Conservation (phyloP, 768 basidiomycete species). For the Leccinellum rugosiceps region DNA sequence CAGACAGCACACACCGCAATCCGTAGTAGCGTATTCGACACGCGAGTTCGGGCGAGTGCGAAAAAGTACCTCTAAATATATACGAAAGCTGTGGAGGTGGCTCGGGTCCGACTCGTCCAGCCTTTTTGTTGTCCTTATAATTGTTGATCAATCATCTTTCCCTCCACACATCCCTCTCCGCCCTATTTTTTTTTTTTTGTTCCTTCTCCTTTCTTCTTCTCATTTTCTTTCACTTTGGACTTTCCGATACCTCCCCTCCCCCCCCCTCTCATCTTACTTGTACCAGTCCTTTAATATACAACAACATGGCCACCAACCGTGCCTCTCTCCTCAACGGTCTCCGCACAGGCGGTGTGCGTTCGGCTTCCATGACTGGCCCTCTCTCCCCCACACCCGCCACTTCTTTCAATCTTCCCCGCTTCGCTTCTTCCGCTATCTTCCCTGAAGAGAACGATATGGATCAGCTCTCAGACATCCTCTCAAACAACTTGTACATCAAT, state of each 20-base stretch:
- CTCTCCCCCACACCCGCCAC: constrained; percentile 64
- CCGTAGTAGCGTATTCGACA: constrained; percentile 78
- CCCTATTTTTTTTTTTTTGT: background rate
- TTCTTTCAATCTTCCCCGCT: constrained; percentile 63
- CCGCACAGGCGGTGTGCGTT: constrained; percentile 86
- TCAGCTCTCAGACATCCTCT: constrained; percentile 55
- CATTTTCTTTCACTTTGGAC: constrained; percentile 11
- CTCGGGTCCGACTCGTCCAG: constrained; percentile 11
- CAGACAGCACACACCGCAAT: constrained; percentile 86
- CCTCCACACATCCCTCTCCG: background rate
- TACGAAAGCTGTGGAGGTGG: constrained; percentile 6
- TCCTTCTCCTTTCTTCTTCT: constrained; percentile 16
- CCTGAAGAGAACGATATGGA: constrained; percentile 57
- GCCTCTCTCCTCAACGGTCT: constrained; percentile 87
- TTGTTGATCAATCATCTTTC: constrained; percentile 9
- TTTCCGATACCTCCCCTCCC: background rate
- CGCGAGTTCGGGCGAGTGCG: constrained; percentile 79
- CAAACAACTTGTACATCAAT: constrained; percentile 50
- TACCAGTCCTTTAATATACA: constrained; percentile 24
- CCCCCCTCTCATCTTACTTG: constrained; percentile 8
- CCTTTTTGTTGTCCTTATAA: constrained; percentile 18
- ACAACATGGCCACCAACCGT: constrained; percentile 52
- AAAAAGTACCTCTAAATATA: constrained; percentile 64
- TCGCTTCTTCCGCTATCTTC: constrained; percentile 42
- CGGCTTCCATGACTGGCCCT: constrained; percentile 56